These are phyloP conservation scores for Daldinia loculata DNA, from an alignment of 495 filamentous ascomycete species.

Conservation along the genomic window DNA sequence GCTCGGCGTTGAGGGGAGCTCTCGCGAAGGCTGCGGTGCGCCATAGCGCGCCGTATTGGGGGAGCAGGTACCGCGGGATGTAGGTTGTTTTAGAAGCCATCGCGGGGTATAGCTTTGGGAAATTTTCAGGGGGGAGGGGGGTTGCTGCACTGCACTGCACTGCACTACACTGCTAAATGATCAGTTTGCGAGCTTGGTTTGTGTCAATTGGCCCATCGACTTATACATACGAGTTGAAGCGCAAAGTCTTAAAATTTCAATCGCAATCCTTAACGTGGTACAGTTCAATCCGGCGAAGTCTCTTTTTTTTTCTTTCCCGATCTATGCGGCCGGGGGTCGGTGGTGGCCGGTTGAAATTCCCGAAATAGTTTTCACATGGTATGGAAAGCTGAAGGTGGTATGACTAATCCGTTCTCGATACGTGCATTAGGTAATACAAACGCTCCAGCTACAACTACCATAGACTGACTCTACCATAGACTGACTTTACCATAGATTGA, in stretches of 20 bases:
- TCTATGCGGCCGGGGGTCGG: conserved; percentile 15
- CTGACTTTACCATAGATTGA: too few species aligned
- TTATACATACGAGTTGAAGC: conserved; percentile 7
- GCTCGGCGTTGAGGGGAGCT: conserved; percentile 37
- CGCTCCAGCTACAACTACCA: too few species aligned
- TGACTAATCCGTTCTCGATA: too few species aligned
- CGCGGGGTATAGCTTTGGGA: conserved; percentile 19
- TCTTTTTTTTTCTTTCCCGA: conserved; percentile 14
- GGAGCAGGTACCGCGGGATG: conserved; percentile 65
- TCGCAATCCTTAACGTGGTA: conserved; percentile 20
- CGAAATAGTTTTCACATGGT: conserved; percentile 12
- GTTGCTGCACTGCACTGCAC: not conserved
- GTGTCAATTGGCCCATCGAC: conserved; percentile 9
- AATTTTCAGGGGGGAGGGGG: not conserved
- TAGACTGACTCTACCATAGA: too few species aligned
- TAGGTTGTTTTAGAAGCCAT: conserved; percentile 52
- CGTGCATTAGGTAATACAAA: too few species aligned
- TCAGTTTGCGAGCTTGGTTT: not conserved
- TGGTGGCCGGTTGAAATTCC: conserved; percentile 25
- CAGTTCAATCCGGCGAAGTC: not conserved
- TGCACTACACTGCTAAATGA: not conserved
- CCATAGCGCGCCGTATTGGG: conserved; percentile 59
- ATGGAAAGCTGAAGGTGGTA: not conserved
- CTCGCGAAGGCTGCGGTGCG: conserved; percentile 33
- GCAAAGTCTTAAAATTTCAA: conserved; percentile 27